These are phyloP conservation scores for Scheffersomyces cryptocercus DNA, from an alignment of 1,139 yeast genomes.

Conservation along the genomic window DNA sequence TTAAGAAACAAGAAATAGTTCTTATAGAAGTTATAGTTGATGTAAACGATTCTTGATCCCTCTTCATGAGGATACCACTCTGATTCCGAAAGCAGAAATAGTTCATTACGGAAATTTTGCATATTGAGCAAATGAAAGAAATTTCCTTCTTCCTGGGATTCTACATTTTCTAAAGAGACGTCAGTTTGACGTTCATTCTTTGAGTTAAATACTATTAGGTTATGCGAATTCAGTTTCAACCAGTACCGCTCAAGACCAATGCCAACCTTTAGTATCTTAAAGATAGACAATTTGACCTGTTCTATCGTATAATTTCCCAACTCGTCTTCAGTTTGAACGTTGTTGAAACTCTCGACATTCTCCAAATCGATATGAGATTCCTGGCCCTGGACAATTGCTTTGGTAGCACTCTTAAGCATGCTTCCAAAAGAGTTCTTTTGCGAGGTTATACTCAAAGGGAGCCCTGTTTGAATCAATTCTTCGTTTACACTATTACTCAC, in stretches of 20 bases:
- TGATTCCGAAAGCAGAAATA: constrained; percentile 27
- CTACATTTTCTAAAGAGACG: not conserved
- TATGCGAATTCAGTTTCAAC: constrained; percentile 43
- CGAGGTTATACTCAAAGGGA: constrained; percentile 32
- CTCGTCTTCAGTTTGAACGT: constrained; percentile 33
- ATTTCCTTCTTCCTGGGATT: constrained; percentile 10
- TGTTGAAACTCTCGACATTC: constrained; percentile 40
- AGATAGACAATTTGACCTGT: constrained; percentile 30
- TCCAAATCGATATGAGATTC: constrained; percentile 28
- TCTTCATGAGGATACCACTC: constrained; percentile 28
- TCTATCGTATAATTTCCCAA: constrained; percentile 27
- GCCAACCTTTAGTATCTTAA: constrained; percentile 37
- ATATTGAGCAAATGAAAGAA: constrained; percentile 38
- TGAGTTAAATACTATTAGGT: constrained; percentile 32
- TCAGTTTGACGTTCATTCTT: constrained; percentile 13
- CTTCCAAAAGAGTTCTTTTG: constrained; percentile 29
- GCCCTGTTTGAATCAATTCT: constrained; percentile 33
- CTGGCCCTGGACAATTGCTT: constrained; percentile 30
- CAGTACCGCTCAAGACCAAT: constrained; percentile 35
- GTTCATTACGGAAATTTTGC: constrained; percentile 31
- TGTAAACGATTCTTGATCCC: constrained; percentile 19
- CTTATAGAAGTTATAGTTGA: constrained; percentile 26
- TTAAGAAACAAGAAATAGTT: constrained; percentile 36
- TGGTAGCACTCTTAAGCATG: constrained; percentile 39
- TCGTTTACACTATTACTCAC: constrained; percentile 24